A percentile compares a stretch with the other conserved stretches of the same genome.
Conservation (phyloP, 441 rosid genomes). For the Adansonia gregorii region DNA sequence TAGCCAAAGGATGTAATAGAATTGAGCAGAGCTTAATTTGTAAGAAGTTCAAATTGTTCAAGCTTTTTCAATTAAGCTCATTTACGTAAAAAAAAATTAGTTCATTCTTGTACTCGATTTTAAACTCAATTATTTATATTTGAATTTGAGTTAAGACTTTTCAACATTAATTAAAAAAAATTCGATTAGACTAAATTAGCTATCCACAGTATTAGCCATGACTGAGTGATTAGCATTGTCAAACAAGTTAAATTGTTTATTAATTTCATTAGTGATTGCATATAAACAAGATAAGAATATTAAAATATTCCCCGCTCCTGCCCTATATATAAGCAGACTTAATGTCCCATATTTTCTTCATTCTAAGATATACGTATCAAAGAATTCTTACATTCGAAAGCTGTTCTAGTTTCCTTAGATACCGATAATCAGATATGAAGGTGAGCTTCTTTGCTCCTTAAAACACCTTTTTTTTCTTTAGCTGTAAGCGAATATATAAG, state of each 20-base stretch:
- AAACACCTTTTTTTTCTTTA: not conserved
- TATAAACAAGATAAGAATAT: no score
- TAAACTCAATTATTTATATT: no score
- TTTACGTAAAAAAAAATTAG: no score
- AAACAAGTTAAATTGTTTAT: not conserved
- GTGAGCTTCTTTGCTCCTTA: not conserved
- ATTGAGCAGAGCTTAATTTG: no score
- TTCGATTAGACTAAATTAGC: no score
- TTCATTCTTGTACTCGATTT: no score
- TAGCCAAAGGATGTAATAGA: no score
- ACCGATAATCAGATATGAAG: constrained; percentile 8
- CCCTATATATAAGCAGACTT: not conserved
- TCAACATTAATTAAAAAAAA: no score
- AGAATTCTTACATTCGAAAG: not conserved
- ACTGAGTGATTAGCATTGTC: not conserved
- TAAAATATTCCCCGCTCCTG: no score
- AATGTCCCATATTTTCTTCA: not conserved
- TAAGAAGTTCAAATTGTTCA: no score
- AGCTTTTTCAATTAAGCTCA: no score
- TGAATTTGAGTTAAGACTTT: no score
- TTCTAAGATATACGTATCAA: not conserved
- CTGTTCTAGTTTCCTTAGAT: not conserved
- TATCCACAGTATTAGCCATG: not conserved
- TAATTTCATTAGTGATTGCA: not conserved
- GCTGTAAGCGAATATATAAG: not conserved